A percentile compares a stretch with the other conserved stretches of the same genome.
phyloP scores from a whole-genome alignment of 768 basidiomycete genomes.

The Pisolithus marmoratus region DNA sequence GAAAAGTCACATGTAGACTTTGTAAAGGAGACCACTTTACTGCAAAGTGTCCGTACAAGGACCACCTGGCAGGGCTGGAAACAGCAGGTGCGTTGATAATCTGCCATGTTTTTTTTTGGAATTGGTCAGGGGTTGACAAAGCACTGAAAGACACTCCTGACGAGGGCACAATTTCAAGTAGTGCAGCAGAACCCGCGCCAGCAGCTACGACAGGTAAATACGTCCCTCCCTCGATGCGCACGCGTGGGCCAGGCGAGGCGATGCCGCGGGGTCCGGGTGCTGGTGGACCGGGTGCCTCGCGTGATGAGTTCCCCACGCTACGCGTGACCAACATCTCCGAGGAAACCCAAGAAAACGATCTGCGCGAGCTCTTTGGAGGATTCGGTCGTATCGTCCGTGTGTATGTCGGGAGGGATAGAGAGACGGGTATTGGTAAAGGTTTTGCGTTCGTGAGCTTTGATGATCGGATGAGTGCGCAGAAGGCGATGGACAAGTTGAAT shows the following conservation, averaged over 20 bases:
- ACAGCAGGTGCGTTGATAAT: conserved; percentile 41
- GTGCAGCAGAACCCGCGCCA: conserved; percentile 25
- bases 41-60: conserved; percentile 97
- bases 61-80: conserved; percentile 76
- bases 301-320: conserved; percentile 93
- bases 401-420: conserved; percentile 91
- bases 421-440: conserved; percentile 92
- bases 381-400: conserved; percentile 88
- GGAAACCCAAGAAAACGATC: conserved; percentile 91
- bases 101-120: not conserved
- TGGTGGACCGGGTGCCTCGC: conserved; percentile 42
- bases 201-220: conserved; percentile 69
- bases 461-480: conserved; percentile 68
- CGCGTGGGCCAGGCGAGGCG: conserved; percentile 66
- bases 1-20: conserved; percentile 86
- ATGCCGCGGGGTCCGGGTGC: conserved; percentile 47
- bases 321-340: conserved; percentile 96
- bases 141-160: conserved; percentile 32
- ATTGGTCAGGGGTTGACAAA: no score
- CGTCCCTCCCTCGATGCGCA: conserved; percentile 90
- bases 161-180: conserved; percentile 34
- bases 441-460: conserved; percentile 98
- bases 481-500: conserved; percentile 87
- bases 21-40: conserved; percentile 99
- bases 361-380: conserved; percentile 82